Conservation (phyloP, 768 basidiomycete genomes). For the Ramaria sp. region DNA sequence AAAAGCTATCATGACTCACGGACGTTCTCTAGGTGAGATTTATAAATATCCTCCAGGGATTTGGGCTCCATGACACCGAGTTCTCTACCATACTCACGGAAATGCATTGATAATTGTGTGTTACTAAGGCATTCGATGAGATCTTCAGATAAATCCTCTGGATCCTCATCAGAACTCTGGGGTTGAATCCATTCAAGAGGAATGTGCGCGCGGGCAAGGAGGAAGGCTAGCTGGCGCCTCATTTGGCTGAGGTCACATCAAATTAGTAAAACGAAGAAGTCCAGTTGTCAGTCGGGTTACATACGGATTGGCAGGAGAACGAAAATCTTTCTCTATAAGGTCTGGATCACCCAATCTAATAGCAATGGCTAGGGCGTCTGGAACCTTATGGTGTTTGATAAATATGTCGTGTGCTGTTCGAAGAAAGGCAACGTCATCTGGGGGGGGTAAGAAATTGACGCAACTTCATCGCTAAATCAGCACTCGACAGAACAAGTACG, state of each 20-base stretch:
- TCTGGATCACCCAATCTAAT: constrained; percentile 74
- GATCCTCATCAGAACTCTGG: constrained; percentile 36
- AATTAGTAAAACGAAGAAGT: not conserved
- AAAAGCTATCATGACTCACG: constrained; percentile 30
- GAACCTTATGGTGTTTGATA: constrained; percentile 74
- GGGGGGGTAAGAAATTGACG: constrained; percentile 81
- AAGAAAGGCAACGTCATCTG: constrained; percentile 86
- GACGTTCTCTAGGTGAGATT: constrained; percentile 86
- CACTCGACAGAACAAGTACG: constrained; percentile 4
- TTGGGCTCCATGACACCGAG: constrained; percentile 83
- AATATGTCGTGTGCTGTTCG: constrained; percentile 85
- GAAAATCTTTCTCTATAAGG: constrained; percentile 79
- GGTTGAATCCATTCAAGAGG: constrained; percentile 83
- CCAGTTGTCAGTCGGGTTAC: constrained; percentile 20
- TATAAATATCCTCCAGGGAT: constrained; percentile 94
- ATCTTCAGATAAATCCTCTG: constrained; percentile 65
- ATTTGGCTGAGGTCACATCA: constrained; percentile 42
- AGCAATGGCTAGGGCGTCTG: constrained; percentile 81
- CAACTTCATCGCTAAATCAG: constrained; percentile 39
- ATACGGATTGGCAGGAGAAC: constrained; percentile 78
- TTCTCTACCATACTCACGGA: constrained; percentile 90
- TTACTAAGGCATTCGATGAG: constrained; percentile 82
- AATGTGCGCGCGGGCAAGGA: constrained; percentile 86
- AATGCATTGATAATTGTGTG: constrained; percentile 68
- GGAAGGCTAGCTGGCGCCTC: constrained; percentile 90